phyloP scores from a whole-genome alignment of 805 yeast genomes.

The Candida incommunis region DNA sequence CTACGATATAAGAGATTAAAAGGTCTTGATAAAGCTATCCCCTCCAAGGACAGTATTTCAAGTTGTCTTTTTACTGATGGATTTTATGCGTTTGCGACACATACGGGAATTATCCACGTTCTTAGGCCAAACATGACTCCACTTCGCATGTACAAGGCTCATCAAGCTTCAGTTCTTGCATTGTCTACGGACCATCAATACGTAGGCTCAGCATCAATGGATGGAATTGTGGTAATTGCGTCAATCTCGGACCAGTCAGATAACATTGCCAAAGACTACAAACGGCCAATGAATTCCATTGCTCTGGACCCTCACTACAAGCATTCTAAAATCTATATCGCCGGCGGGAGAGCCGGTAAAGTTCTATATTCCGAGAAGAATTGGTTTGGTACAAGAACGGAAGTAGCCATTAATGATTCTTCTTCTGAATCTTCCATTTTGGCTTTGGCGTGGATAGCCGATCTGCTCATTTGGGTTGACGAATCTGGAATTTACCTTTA shows the following conservation, averaged over 20 bases:
- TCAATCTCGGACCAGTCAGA: slow-evolving; percentile 48
- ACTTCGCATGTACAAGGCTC: slow-evolving; percentile 66
- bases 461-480: slow-evolving; percentile 68
- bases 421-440: slow-evolving; percentile 54
- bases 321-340: slow-evolving; percentile 49
- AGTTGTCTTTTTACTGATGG: slow-evolving; percentile 45
- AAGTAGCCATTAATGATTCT: slow-evolving; percentile 44
- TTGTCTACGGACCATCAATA: slow-evolving; percentile 57
- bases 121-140: slow-evolving; percentile 44
- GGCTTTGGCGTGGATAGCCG: slow-evolving; percentile 47
- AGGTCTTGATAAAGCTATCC: slow-evolving; percentile 55
- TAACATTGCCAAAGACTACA: slow-evolving; percentile 63
- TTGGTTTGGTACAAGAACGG: slow-evolving; percentile 79
- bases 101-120: slow-evolving; percentile 68
- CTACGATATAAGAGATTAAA: slow-evolving; percentile 61
- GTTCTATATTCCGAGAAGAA: slow-evolving; percentile 59
- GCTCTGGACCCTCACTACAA: slow-evolving; percentile 60
- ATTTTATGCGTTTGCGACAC: slow-evolving; percentile 73
- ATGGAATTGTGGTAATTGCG: slow-evolving; percentile 82
- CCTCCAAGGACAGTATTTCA: slow-evolving; percentile 66
- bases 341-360: slow-evolving; percentile 86
- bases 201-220: slow-evolving; percentile 84
- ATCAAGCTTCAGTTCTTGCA: slow-evolving; percentile 69
- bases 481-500: slow-evolving; percentile 64
- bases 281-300: slow-evolving; percentile 79